phyloP scores from a whole-genome alignment of 768 basidiomycete genomes.

The Candolleomyces eurysporus region DNA sequence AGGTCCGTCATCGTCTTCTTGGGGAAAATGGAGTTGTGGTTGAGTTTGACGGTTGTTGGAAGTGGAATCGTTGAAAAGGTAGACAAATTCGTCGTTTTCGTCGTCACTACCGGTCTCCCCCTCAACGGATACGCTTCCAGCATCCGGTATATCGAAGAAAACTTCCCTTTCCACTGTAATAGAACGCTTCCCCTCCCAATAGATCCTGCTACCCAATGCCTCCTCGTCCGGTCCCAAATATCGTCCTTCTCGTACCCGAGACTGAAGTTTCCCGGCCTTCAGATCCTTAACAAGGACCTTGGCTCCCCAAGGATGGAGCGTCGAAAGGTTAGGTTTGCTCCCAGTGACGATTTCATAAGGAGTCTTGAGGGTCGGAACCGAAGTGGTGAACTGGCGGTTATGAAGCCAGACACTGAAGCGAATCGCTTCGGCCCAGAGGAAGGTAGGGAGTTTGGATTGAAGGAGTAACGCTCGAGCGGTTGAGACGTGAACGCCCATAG shows the following conservation, averaged over 20 bases:
- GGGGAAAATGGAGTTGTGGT: too few species aligned
- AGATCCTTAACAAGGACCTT: constrained; percentile 25
- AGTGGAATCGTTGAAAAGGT: too few species aligned
- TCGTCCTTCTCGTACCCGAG: constrained; percentile 20
- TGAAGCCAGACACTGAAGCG: too few species aligned
- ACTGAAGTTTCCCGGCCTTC: constrained; percentile 10
- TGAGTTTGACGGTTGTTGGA: too few species aligned
- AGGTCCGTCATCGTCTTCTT: too few species aligned
- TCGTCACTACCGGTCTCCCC: neutral
- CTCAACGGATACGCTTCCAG: constrained; percentile 11
- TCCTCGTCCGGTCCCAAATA: constrained; percentile 34
- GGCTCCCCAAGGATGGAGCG: constrained; percentile 30
- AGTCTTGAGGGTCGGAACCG: constrained; percentile 22
- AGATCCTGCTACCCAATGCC: constrained; percentile 28
- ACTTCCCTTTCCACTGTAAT: constrained; percentile 30
- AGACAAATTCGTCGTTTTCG: too few species aligned
- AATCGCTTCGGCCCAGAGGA: too few species aligned
- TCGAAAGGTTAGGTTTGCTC: neutral
- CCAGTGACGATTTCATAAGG: constrained; percentile 15
- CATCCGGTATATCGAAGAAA: constrained; percentile 1
- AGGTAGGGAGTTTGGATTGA: too few species aligned
- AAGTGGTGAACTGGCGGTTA: too few species aligned
- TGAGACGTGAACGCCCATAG: too few species aligned
- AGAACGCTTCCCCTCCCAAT: constrained; percentile 27
- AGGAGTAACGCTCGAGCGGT: too few species aligned